These are phyloP conservation scores for Capsicum baccatum DNA, from an alignment of 257 asterid genomes.

Conservation along the genomic window DNA sequence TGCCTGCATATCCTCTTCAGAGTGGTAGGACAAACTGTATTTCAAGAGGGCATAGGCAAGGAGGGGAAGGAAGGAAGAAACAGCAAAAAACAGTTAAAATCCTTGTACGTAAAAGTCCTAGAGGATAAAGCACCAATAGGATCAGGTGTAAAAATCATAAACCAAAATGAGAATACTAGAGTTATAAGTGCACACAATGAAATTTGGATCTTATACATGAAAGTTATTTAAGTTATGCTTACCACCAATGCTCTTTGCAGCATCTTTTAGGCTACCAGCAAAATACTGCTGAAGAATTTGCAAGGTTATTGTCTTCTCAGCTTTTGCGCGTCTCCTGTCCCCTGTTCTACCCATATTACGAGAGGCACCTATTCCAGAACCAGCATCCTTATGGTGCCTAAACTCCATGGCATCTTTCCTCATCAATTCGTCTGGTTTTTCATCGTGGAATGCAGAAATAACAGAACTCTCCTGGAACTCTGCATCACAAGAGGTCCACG, in stretches of 20 bases:
- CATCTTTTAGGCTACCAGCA: slow-evolving; percentile 94
- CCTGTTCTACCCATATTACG: slow-evolving; percentile 41
- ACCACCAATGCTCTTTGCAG: slow-evolving; percentile 93
- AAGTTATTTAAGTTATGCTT: slow-evolving; percentile 39
- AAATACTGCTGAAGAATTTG: slow-evolving; percentile 86
- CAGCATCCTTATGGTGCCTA: slow-evolving; percentile 41
- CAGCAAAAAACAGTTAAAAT: slow-evolving; percentile 22
- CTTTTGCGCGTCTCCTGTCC: slow-evolving; percentile 69
- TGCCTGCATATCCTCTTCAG: slow-evolving; percentile 98
- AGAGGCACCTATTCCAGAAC: slow-evolving; percentile 56
- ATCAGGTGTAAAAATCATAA: neutral
- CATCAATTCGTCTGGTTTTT: slow-evolving; percentile 33
- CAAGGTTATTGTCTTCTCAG: slow-evolving; percentile 75
- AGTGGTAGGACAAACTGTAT: slow-evolving; percentile 91
- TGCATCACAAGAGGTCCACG: slow-evolving; percentile 31
- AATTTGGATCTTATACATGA: slow-evolving; percentile 13
- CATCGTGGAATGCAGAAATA: slow-evolving; percentile 43
- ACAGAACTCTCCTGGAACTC: slow-evolving; percentile 40
- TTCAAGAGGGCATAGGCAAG: slow-evolving; percentile 11
- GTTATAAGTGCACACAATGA: neutral
- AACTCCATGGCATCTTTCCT: slow-evolving; percentile 35
- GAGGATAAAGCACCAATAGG: neutral
- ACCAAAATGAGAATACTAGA: neutral
- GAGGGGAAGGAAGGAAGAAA: slow-evolving; percentile 18
- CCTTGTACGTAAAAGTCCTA: neutral